Conservation (phyloP, 164 flowering plant genomes). For the Umbellularia californica region DNA sequence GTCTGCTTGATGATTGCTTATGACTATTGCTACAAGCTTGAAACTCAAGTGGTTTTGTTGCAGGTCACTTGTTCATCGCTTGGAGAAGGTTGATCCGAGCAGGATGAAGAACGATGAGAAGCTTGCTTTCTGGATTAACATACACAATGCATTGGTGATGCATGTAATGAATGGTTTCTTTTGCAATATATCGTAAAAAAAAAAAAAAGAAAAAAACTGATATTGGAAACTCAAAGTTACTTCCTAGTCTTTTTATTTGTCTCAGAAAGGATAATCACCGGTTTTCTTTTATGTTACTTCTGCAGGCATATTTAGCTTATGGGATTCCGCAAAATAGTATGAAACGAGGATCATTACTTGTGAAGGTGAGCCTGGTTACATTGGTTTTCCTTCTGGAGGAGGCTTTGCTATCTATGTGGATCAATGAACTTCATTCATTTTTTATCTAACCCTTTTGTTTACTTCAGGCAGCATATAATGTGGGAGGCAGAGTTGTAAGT, state of each 20-base stretch:
- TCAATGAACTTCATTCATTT: constrained; percentile 5
- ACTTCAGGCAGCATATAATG: constrained; percentile 84
- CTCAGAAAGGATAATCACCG: background rate
- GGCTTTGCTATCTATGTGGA: background rate
- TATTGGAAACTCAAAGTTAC: background rate
- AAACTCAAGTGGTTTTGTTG: constrained; percentile 4
- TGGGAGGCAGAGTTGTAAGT: constrained; percentile 83
- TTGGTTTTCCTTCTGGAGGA: background rate
- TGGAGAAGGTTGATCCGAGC: constrained; percentile 73
- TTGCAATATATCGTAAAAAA: background rate
- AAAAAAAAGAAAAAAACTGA: too few species aligned
- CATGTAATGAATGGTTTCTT: constrained; percentile 54
- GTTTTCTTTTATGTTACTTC: background rate
- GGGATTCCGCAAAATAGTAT: constrained; percentile 85
- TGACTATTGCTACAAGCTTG: background rate
- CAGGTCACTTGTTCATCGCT: constrained; percentile 66
- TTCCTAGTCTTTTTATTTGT: background rate
- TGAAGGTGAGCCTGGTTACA: constrained; percentile 52
- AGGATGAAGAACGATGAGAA: constrained; percentile 82
- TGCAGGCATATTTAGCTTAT: constrained; percentile 82
- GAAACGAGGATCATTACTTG: constrained; percentile 61
- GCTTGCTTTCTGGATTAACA: constrained; percentile 95
- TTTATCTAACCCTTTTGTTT: constrained; percentile 7
- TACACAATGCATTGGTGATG: constrained; percentile 96
- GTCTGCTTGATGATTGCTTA: too few species aligned